These are phyloP conservation scores for Cairneyella variabilis DNA, from an alignment of 495 filamentous ascomycete species.

Conservation along the genomic window DNA sequence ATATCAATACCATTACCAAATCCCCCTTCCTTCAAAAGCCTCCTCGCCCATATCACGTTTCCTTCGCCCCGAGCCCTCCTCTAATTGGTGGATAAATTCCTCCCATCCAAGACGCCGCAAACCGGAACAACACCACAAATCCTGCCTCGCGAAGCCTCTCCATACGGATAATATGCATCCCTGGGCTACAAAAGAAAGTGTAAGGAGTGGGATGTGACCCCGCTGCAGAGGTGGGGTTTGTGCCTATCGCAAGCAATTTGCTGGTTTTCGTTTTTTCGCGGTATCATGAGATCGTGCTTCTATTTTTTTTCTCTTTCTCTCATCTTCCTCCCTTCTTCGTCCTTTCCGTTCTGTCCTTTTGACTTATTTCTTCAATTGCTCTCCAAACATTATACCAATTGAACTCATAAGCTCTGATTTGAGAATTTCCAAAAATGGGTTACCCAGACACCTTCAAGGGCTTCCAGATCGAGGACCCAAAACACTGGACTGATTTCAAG, in stretches of 20 bases:
- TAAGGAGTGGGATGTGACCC: slow-evolving; percentile 2
- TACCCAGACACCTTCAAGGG: slow-evolving; percentile 37
- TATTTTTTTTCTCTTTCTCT: slow-evolving; percentile 9
- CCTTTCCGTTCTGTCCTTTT: slow-evolving; percentile 3
- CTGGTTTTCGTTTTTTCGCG: neutral
- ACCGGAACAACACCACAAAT: slow-evolving; percentile 1
- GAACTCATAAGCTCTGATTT: no score
- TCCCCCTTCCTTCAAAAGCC: neutral
- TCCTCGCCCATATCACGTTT: no score
- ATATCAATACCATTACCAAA: no score
- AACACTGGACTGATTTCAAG: slow-evolving; percentile 49
- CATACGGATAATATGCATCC: slow-evolving; percentile 8
- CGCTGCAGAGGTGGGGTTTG: slow-evolving; percentile 8
- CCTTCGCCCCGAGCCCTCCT: neutral
- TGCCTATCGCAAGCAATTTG: slow-evolving; percentile 2
- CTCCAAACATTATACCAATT: no score
- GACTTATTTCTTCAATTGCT: slow-evolving; percentile 1
- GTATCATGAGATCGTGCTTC: neutral
- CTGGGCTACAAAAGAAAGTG: neutral
- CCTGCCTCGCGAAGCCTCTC: slow-evolving; percentile 8
- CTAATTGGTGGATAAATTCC: slow-evolving; percentile 12
- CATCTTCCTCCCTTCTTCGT: slow-evolving; percentile 3
- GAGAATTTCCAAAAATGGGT: slow-evolving; percentile 24
- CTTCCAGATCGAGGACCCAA: slow-evolving; percentile 50
- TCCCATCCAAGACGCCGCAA: neutral